Evolutionary conservation across 768 basidiomycete genomes (phyloP).

Genomic region (Cyathus striatus): DNA sequence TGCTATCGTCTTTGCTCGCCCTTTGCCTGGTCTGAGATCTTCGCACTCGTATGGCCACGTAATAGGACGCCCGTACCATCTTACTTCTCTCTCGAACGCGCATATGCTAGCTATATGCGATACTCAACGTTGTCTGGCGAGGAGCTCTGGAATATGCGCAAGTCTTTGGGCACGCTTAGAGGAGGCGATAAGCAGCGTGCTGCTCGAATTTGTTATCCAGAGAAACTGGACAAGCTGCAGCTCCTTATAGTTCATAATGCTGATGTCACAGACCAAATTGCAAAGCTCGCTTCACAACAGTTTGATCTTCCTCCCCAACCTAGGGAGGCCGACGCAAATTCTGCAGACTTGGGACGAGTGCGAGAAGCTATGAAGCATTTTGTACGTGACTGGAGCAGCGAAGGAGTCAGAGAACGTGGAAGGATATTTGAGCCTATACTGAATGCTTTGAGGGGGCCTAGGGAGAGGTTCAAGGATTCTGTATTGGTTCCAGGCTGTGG

Average conservation of each 20-base stretch:
- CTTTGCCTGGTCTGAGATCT: neutral
- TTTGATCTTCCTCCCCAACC: constrained; percentile 13
- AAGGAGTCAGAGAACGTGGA: constrained; percentile 50
- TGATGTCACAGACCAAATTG: constrained; percentile 33
- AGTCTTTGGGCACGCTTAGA: constrained; percentile 37
- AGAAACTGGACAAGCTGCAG: constrained; percentile 42
- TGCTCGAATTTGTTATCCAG: constrained; percentile 43
- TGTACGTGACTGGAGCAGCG: constrained; percentile 64
- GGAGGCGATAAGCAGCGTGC: constrained; percentile 44
- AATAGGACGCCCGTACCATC: neutral
- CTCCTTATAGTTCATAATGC: constrained; percentile 34
- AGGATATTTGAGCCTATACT: constrained; percentile 55
- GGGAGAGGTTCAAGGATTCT: constrained; percentile 24
- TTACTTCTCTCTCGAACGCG: constrained; percentile 41
- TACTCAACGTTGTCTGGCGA: constrained; percentile 35
- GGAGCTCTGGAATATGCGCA: constrained; percentile 37
- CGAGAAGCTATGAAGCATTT: constrained; percentile 64
- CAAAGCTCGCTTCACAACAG: constrained; percentile 19
- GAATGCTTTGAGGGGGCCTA: constrained; percentile 28
- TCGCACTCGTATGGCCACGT: neutral
- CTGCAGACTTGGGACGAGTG: constrained; percentile 42
- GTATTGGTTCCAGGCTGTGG: constrained; percentile 65
- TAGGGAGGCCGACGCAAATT: constrained; percentile 7
- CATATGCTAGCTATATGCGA: constrained; percentile 35
- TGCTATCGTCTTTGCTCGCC: neutral